Evolutionary conservation across 768 basidiomycete species (phyloP).

Genomic region (Boletus huronensis): DNA sequence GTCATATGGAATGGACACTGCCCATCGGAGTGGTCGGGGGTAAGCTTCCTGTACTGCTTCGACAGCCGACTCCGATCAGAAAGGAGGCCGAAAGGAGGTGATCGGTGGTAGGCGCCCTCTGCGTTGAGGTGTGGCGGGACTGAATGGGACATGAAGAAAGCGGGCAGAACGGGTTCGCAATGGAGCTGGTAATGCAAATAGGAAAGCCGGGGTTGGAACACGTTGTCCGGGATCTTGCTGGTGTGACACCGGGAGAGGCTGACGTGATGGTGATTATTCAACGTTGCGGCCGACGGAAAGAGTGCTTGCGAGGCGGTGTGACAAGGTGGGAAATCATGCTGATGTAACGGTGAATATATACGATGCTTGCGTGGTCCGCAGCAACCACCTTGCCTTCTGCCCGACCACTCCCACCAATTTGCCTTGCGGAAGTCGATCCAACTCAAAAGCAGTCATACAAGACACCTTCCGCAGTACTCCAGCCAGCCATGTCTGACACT

Average conservation of each 20-base stretch:
- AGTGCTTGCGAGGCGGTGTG: constrained; percentile 22
- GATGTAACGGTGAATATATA: constrained; percentile 37
- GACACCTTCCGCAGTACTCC: constrained; percentile 25
- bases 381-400: constrained; percentile 15
- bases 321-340: constrained; percentile 29
- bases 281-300: constrained; percentile 11
- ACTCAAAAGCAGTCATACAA: constrained; percentile 19
- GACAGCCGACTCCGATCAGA: constrained; percentile 23
- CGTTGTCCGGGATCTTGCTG: neutral
- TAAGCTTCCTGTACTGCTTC: neutral
- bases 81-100: constrained; percentile 13
- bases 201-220: neutral
- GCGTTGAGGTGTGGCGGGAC: constrained; percentile 6
- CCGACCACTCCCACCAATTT: constrained; percentile 3
- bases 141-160: constrained; percentile 1
- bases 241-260: constrained; percentile 4
- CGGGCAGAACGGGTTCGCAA: neutral
- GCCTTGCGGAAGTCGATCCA: constrained; percentile 10
- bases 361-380: constrained; percentile 34
- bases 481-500: constrained; percentile 30
- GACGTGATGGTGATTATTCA: constrained; percentile 18
- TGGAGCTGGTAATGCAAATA: neutral
- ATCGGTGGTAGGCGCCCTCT: constrained; percentile 25
- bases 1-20: constrained; percentile 1
- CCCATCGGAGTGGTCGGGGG: neutral